These are phyloP conservation scores for Artemisia annua DNA, from an alignment of 129 eudicot species.

Conservation along the genomic window DNA sequence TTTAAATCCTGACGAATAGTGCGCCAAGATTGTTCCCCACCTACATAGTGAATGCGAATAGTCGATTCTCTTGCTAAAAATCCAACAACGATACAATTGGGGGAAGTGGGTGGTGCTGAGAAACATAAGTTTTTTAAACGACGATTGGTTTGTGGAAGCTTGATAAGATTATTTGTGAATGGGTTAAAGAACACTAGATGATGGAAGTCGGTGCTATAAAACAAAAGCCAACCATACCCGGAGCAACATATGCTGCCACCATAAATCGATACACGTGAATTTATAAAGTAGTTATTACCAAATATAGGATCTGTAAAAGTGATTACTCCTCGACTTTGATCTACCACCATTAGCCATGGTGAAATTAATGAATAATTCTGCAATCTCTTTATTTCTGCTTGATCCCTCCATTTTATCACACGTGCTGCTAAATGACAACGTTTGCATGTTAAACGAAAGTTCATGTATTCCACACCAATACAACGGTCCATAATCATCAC, in stretches of 20 bases:
- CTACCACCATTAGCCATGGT: neutral
- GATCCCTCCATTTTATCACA: neutral
- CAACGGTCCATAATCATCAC: neutral
- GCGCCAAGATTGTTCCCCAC: neutral
- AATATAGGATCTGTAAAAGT: neutral
- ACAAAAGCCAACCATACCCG: neutral
- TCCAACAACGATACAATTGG: neutral
- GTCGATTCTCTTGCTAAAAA: too few relatives aligned
- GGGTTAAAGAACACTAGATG: neutral
- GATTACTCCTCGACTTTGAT: neutral
- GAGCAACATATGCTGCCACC: neutral
- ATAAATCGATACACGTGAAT: neutral
- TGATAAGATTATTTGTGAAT: neutral
- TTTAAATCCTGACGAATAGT: neutral
- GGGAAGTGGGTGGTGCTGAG: slow-evolving; percentile 2
- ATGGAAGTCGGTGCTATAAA: neutral
- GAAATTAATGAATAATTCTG: neutral
- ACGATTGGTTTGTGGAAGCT: neutral
- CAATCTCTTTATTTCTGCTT: neutral
- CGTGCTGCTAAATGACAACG: neutral
- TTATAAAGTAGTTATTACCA: neutral
- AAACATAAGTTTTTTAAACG: neutral
- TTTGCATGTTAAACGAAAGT: too few relatives aligned
- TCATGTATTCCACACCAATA: too few relatives aligned
- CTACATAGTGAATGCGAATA: neutral